These are phyloP conservation scores for Umbelopsis vinacea DNA, from an alignment of 192 early-diverging fungal genomes.

Conservation along the genomic window DNA sequence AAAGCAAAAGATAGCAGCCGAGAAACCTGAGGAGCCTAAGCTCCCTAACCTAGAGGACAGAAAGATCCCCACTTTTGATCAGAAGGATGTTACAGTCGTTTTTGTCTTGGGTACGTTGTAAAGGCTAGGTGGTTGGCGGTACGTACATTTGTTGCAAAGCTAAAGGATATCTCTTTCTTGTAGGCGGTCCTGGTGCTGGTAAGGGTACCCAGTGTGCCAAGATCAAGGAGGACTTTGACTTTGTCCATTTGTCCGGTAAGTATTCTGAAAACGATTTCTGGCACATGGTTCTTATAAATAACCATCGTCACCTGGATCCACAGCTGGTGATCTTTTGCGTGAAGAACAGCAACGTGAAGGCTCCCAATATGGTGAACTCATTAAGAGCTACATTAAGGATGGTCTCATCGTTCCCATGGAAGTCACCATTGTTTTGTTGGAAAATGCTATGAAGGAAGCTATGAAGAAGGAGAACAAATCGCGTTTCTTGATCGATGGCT, in stretches of 20 bases:
- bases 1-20: conserved; percentile 21
- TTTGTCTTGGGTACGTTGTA: conserved; percentile 43
- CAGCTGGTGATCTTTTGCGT: conserved; percentile 93
- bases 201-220: conserved; percentile 96
- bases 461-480: conserved; percentile 51
- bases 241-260: conserved; percentile 91
- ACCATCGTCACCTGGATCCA: not conserved
- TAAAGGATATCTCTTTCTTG: no score
- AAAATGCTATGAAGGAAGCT: conserved; percentile 83
- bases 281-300: not conserved
- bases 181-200: conserved; percentile 83
- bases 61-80: conserved; percentile 30
- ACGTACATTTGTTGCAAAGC: no score
- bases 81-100: conserved; percentile 40
- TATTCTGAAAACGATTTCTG: not conserved
- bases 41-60: conserved; percentile 13
- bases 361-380: conserved; percentile 90
- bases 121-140: no score
- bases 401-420: conserved; percentile 96
- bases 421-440: conserved; percentile 90
- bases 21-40: conserved; percentile 12
- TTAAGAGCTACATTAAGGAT: conserved; percentile 89
- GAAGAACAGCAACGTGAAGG: conserved; percentile 83
- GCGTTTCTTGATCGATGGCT: conserved; percentile 95
- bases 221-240: conserved; percentile 87